Base-by-base conservation (phyloP, 371 early-diverging fungal species). In the Saksenaea vasiformis region DNA sequence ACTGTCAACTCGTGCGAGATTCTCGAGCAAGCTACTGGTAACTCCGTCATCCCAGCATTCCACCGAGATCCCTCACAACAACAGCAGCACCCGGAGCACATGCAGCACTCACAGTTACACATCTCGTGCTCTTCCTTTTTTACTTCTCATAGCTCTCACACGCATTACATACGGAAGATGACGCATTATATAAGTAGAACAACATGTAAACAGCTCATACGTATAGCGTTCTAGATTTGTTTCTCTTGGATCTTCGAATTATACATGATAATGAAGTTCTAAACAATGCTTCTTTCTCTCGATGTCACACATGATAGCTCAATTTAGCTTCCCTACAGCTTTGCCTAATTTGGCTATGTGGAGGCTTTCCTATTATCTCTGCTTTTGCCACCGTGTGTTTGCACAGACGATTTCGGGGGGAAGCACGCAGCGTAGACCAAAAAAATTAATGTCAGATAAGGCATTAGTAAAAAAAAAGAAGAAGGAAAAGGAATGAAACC, bases 101-200 rank as follows among this genome's bases (percentile, higher is more conserved):
- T 47, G 51, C 24, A 47, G 51, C 51, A 47, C 51, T 47, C 51
- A 31, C 31, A 47, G 51, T 47, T 47, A 47, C 51, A 47, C 27
- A 47, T 47, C 51, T 47, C 51, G 51, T 47, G 51, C 51, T 47
- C 51, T 47, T 22, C 22, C 7, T 47, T 47, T 47, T 22, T 47
- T 22, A 17, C 22, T 22, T 22, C 51, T 19, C 51, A 22, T 47
- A 22, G 22, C 51, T 10, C 26, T 22, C 17, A 47, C 10, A 26
- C n/a, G 27, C 51, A 17, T 22, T 1, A 24, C 51, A 47, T 17
- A 41, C 8, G 19, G 43, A 41, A 4, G 1, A 17, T 13, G 14
- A 14, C 7, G 3, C 7, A 22, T n/a, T 22, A 47, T 47, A 1
- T 22, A 22, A 47, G 22, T 22, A 37, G 37, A 37, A 37, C 37